Conservation (phyloP, 805 yeast genomes). For the Candida qinlingensis region DNA sequence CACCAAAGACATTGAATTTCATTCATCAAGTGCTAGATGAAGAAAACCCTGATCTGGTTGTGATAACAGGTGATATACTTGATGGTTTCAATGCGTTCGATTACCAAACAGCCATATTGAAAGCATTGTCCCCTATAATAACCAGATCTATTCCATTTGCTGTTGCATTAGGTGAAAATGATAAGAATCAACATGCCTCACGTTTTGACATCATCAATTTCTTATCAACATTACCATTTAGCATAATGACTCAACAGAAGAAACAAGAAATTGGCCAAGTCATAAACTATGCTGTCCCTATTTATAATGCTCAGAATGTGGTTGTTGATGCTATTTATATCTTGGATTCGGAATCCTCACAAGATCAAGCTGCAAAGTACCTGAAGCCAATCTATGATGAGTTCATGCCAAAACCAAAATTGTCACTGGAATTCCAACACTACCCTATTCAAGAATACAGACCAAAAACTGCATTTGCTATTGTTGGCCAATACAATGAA, state of each 20-base stretch:
- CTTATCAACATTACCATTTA: constrained; percentile 44
- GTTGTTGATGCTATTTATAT: constrained; percentile 35
- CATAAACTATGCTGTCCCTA: constrained; percentile 39
- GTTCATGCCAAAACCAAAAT: constrained; percentile 22
- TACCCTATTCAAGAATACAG: constrained; percentile 61
- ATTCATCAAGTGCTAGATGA: constrained; percentile 44
- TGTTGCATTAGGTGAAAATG: constrained; percentile 55
- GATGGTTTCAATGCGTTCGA: constrained; percentile 56
- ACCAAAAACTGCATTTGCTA: constrained; percentile 31
- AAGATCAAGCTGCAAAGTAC: constrained; percentile 26
- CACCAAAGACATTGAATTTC: constrained; percentile 45
- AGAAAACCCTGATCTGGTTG: constrained; percentile 59
- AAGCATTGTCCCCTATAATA: constrained; percentile 52
- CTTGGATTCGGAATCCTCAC: constrained; percentile 41
- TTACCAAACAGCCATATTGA: constrained; percentile 54
- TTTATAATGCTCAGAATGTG: constrained; percentile 27
- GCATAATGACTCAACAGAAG: constrained; percentile 23
- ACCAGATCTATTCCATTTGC: constrained; percentile 54
- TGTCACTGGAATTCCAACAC: constrained; percentile 62
- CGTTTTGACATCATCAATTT: constrained; percentile 41
- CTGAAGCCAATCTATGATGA: constrained; percentile 24
- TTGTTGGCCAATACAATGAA: constrained; percentile 33
- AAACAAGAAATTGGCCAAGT: constrained; percentile 45
- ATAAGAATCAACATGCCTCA: constrained; percentile 45
- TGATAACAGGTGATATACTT: constrained; percentile 60